Percentiles rank a stretch among this genome's conserved stretches.
Conservation (phyloP, 2,329 filamentous ascomycete species). For the Ceratocystis smalleyi region DNA sequence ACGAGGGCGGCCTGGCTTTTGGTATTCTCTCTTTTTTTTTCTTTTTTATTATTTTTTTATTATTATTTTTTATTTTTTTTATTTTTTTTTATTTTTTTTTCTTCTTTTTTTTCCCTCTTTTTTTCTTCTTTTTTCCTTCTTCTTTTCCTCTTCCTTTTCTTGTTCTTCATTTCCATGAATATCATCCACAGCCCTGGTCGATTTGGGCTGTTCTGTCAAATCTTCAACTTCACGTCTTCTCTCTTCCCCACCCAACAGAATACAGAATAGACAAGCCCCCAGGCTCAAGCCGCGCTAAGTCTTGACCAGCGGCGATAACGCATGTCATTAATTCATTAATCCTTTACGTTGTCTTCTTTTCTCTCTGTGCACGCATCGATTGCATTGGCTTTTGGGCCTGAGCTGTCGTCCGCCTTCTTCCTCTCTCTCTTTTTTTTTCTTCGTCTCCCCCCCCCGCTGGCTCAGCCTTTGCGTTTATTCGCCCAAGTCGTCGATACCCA, state of each 20-base stretch:
- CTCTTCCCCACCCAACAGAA: background rate
- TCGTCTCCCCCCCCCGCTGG: too few species aligned
- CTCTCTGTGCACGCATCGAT: background rate
- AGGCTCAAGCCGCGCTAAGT: background rate
- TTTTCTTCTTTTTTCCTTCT: too few species aligned
- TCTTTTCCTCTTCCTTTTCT: background rate
- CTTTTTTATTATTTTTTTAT: background rate
- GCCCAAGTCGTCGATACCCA: background rate
- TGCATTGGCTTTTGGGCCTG: background rate
- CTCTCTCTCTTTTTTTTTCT: background rate
- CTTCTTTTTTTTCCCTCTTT: too few species aligned
- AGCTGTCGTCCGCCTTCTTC: background rate
- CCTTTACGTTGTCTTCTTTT: conserved; percentile 1
- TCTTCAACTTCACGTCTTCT: background rate
- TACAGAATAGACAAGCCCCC: background rate
- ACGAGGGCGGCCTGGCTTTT: too few species aligned
- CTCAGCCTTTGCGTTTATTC: background rate
- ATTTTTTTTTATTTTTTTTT: too few species aligned
- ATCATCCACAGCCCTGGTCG: too few species aligned
- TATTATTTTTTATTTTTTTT: background rate
- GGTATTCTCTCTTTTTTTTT: background rate
- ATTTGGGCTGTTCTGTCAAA: background rate
- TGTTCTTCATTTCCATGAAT: background rate
- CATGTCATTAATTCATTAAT: conserved; percentile 8
- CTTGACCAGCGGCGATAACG: background rate